A percentile compares a stretch with the other conserved stretches of the same genome.
Conservation (phyloP, 2,329 filamentous ascomycete genomes). For the Colletotrichum lupini region DNA sequence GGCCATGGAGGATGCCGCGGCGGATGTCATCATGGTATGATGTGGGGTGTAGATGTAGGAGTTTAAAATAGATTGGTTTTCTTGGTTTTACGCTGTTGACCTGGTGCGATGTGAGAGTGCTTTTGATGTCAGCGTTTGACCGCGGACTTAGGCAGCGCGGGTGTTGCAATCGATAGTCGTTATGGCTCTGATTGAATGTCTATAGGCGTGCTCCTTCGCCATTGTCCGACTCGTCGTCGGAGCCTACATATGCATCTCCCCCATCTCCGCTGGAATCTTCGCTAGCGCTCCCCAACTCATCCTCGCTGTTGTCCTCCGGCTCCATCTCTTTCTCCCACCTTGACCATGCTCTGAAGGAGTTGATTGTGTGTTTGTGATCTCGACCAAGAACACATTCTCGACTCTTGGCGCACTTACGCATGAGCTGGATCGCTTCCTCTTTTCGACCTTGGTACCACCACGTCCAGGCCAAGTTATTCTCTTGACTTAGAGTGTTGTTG, state of each 20-base stretch:
- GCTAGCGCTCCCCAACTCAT: too few species aligned
- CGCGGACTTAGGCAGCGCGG: too few species aligned
- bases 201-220: not conserved
- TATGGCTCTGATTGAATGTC: not conserved
- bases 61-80: not conserved
- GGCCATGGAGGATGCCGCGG: constrained; percentile 41
- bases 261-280: not conserved
- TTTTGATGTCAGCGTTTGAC: too few species aligned
- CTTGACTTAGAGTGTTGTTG: accelerated
- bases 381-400: not conserved
- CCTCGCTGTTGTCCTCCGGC: not conserved
- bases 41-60: not conserved
- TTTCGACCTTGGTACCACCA: not conserved
- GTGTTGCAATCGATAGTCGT: not conserved
- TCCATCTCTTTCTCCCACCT: not conserved
- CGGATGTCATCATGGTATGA: constrained; percentile 53
- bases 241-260: not conserved
- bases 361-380: not conserved
- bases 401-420: not conserved
- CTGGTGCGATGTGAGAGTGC: not conserved
- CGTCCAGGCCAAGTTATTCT: not conserved
- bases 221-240: not conserved
- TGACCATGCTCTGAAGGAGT: not conserved
- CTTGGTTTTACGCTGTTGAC: not conserved
- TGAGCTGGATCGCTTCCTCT: not conserved